These are phyloP conservation scores for Pleurotus eryngii DNA, from an alignment of 768 basidiomycete genomes.

Conservation along the genomic window DNA sequence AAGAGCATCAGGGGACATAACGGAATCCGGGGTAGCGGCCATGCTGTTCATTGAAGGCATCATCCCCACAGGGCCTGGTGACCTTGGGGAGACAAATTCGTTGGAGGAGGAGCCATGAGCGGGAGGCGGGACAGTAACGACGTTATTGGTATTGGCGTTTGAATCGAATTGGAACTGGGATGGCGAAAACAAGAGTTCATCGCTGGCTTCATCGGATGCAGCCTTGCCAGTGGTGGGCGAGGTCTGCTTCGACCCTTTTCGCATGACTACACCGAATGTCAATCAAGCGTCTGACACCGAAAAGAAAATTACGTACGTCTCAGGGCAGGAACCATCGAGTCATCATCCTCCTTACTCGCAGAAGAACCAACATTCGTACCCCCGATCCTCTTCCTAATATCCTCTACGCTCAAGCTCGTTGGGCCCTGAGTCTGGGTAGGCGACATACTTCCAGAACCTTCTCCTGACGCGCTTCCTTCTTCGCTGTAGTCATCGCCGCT, in stretches of 20 bases:
- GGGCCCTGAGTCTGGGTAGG: constrained; percentile 39
- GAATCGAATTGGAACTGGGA: not conserved
- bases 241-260: constrained; percentile 39
- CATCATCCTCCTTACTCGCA: constrained; percentile 33
- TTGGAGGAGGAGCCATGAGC: constrained; percentile 16
- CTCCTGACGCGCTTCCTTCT: constrained; percentile 14
- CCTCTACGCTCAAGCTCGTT: constrained; percentile 51
- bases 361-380: constrained; percentile 18
- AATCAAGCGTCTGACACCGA: not conserved
- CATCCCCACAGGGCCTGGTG: constrained; percentile 12
- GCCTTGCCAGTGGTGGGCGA: constrained; percentile 9
- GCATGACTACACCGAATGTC: constrained; percentile 56
- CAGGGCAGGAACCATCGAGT: constrained; percentile 65
- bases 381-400: constrained; percentile 44
- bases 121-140: constrained; percentile 9
- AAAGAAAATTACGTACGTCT: constrained; percentile 42
- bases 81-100: constrained; percentile 5
- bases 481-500: constrained; percentile 7
- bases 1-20: constrained; percentile 71
- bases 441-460: constrained; percentile 19
- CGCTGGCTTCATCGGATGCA: not conserved
- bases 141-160: constrained; percentile 1
- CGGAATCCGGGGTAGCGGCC: constrained; percentile 29
- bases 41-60: constrained; percentile 31
- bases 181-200: constrained; percentile 8